Conservation (phyloP, 495 filamentous ascomycete species). For the Mytilinidion resinicola region DNA sequence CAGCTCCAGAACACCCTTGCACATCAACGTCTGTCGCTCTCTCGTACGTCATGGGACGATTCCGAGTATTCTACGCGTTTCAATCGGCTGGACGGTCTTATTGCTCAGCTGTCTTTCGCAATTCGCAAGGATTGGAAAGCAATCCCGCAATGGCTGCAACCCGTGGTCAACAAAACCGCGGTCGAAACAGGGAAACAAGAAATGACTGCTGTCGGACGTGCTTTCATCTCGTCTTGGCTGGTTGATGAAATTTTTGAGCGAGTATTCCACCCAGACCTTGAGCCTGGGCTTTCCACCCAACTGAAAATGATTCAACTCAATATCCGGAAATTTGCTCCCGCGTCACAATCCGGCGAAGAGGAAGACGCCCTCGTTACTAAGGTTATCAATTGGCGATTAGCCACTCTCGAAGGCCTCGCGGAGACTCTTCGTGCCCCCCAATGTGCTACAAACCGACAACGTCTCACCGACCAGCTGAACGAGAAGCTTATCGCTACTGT, state of each 20-base stretch:
- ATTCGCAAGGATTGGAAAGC: slow-evolving; percentile 87
- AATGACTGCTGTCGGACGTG: slow-evolving; percentile 93
- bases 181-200: slow-evolving; percentile 78
- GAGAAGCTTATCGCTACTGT: slow-evolving; percentile 64
- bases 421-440: slow-evolving; percentile 60
- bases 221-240: slow-evolving; percentile 83
- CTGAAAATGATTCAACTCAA: slow-evolving; percentile 87
- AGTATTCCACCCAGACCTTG: slow-evolving; percentile 85
- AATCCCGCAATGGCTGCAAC: slow-evolving; percentile 71
- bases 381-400: slow-evolving; percentile 86
- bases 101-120: slow-evolving; percentile 89
- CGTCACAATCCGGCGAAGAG: slow-evolving; percentile 71
- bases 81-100: slow-evolving; percentile 85
- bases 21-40: slow-evolving; percentile 89
- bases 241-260: slow-evolving; percentile 85
- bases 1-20: slow-evolving; percentile 93
- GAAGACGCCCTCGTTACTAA: slow-evolving; percentile 81
- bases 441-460: slow-evolving; percentile 53
- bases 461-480: slow-evolving; percentile 62
- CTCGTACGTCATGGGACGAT: slow-evolving; percentile 91
- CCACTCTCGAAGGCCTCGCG: slow-evolving; percentile 85
- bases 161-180: slow-evolving; percentile 76
- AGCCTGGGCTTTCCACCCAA: slow-evolving; percentile 63
- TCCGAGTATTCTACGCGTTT: slow-evolving; percentile 90
- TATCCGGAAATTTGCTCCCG: slow-evolving; percentile 67